Percentiles rank a stretch among this genome's conserved stretches.
phyloP scores from a whole-genome alignment of 495 filamentous ascomycete genomes.

The Aspergillus sclerotiicarbonarius region DNA sequence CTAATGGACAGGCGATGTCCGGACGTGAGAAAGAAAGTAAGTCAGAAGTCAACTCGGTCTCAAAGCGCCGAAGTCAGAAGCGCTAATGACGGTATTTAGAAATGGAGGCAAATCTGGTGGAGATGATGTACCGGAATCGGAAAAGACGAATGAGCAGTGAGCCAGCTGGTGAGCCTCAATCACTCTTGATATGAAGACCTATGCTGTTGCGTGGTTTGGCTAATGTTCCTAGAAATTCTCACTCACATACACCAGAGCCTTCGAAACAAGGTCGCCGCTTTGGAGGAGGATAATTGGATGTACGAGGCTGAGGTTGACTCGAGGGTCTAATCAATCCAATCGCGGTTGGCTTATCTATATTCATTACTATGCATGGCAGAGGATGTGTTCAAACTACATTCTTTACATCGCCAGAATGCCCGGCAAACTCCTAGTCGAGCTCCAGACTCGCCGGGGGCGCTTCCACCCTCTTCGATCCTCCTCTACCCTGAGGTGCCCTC shows the following conservation, averaged over 20 bases:
- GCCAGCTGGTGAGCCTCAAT: conserved; percentile 58
- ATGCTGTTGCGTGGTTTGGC: not conserved
- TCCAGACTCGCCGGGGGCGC: conserved; percentile 52
- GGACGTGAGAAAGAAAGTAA: conserved; percentile 48
- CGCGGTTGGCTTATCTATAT: conserved; percentile 15
- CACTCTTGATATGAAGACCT: not conserved
- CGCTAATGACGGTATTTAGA: conserved; percentile 26
- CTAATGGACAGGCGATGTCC: conserved; percentile 26
- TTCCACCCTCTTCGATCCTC: conserved; percentile 45
- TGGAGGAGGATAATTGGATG: conserved; percentile 90
- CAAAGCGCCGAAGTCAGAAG: not conserved
- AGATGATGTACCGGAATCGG: conserved; percentile 57
- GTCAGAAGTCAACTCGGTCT: conserved; percentile 11
- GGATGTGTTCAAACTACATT: conserved; percentile 8
- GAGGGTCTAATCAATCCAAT: conserved; percentile 9
- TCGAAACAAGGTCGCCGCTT: conserved; percentile 63
- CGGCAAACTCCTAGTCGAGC: conserved; percentile 44
- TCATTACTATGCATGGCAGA: conserved; percentile 20
- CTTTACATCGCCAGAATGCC: conserved; percentile 5
- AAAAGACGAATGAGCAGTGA: conserved; percentile 61
- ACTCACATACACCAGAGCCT: conserved; percentile 70
- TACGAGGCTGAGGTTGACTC: conserved; percentile 68
- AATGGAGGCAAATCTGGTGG: conserved; percentile 48
- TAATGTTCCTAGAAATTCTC: conserved; percentile 60
- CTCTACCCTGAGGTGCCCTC: conserved; percentile 31